Evolutionary conservation across 75 land plant species (phyloP), one percentile per base, ranked within the genome.

Genomic region (Selaginella tamariscina): DNA sequence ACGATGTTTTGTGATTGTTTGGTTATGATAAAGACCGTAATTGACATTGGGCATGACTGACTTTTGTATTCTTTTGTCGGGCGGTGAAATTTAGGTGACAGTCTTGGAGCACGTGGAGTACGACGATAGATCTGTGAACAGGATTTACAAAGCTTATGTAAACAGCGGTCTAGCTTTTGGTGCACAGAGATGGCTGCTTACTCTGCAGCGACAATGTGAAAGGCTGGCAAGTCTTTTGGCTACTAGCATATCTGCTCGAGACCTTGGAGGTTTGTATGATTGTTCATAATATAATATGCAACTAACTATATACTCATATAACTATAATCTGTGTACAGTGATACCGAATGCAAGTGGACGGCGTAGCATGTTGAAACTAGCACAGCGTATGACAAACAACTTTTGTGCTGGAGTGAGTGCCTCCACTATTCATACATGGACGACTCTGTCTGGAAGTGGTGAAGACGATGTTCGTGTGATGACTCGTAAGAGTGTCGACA

Each of bases 31-130:
- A n/a, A n/a, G n/a, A n/a, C n/a, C n/a, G n/a, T n/a, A n/a, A n/a
- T n/a, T n/a, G n/a, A n/a, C n/a, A n/a, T n/a, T n/a, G n/a, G n/a
- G n/a, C n/a, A n/a, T n/a, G n/a, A n/a, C n/a, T n/a, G n/a, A n/a
- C n/a, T n/a, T n/a, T 8, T 65, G 23, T 8, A 28, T 28, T 39
- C 8, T 66, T 15, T 2, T 74, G 60, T 39, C 11, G 11, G 5
- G 49, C 49, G 49, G 15, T 5, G 15, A 39, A n/a, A 32, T 70
- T 62, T 72, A 90, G 92, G 92, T 90, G 70, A 88, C 67, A 11
- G 81, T 85, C 84, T 82, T 90, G 31, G 96, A 90, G 71, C 96
- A 90, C 65, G 32, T 78, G 55, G 96, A 90, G 68, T 80, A 77
- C 69, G 83, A 83, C 33, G 81, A 81, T 39, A 66, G 55, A 49